Percentiles rank a stretch among this genome's conserved stretches.
These are phyloP conservation scores for Pseudonitzschia delicatissima DNA, from an alignment of 108 stramenopile species.

Conservation along the genomic window DNA sequence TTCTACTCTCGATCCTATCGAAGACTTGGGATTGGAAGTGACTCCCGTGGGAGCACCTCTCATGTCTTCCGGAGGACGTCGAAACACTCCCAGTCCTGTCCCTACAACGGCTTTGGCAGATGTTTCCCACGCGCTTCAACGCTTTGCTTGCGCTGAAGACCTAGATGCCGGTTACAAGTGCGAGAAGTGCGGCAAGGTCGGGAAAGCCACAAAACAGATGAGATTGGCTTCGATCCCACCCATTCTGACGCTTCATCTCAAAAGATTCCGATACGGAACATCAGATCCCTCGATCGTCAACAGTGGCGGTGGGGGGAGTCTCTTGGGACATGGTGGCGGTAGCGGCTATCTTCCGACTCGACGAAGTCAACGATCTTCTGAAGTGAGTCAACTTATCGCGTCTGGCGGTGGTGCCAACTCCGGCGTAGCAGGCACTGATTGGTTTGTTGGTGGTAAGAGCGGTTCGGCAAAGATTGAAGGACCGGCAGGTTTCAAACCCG, in stretches of 20 bases:
- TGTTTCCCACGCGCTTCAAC: slow-evolving; percentile 63
- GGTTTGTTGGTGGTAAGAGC: slow-evolving; percentile 50
- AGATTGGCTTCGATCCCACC: slow-evolving; percentile 82
- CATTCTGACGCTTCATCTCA: slow-evolving; percentile 83
- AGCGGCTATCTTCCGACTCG: slow-evolving; percentile 11
- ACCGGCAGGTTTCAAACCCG: slow-evolving; percentile 60
- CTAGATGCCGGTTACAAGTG: slow-evolving; percentile 87
- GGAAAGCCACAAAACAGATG: slow-evolving; percentile 79
- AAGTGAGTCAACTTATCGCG: slow-evolving; percentile 42
- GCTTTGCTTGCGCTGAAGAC: slow-evolving; percentile 70
- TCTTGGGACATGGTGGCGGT: not conserved
- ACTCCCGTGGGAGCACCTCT: slow-evolving; percentile 33
- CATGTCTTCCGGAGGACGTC: slow-evolving; percentile 20
- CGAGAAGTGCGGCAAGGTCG: slow-evolving; percentile 81
- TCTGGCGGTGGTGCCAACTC: slow-evolving; percentile 17
- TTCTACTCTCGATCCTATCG: slow-evolving; percentile 83
- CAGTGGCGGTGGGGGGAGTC: slow-evolving; percentile 8
- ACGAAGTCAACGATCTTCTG: slow-evolving; percentile 41
- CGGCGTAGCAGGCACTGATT: not conserved
- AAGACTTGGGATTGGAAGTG: slow-evolving; percentile 88
- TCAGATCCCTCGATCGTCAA: slow-evolving; percentile 9
- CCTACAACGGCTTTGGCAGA: slow-evolving; percentile 46
- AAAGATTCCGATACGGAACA: slow-evolving; percentile 81
- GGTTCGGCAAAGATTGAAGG: slow-evolving; percentile 91
- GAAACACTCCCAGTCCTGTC: slow-evolving; percentile 11